phyloP scores from a whole-genome alignment of 768 basidiomycete species.

The Leucocoprinus birnbaumii region DNA sequence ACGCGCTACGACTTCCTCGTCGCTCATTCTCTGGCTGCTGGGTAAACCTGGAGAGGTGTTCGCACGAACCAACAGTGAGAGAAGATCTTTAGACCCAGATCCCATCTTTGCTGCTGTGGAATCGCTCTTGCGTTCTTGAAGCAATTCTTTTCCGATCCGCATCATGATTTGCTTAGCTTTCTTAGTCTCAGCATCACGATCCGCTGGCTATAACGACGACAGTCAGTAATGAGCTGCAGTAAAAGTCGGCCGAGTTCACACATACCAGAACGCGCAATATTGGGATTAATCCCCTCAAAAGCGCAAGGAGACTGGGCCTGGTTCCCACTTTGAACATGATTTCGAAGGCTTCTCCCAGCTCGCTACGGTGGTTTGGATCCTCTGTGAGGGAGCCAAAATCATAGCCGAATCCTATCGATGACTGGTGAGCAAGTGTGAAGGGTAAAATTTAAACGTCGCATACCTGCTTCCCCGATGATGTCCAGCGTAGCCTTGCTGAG shows the following conservation, averaged over 20 bases:
- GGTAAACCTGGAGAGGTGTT: slow-evolving; percentile 63
- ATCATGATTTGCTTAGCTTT: slow-evolving; percentile 38
- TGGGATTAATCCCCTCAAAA: slow-evolving; percentile 24
- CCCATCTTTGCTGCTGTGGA: slow-evolving; percentile 23
- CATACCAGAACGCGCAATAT: slow-evolving; percentile 27
- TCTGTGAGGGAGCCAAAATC: no score
- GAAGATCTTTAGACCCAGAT: slow-evolving; percentile 46
- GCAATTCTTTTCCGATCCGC: slow-evolving; percentile 46
- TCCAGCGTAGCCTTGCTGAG: slow-evolving; percentile 70
- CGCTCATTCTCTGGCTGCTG: slow-evolving; percentile 50
- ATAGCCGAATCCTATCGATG: no score
- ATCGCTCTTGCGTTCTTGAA: slow-evolving; percentile 47
- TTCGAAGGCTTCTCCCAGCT: slow-evolving; percentile 50
- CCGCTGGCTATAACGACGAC: slow-evolving; percentile 24
- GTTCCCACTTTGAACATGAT: slow-evolving; percentile 45
- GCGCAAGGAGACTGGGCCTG: slow-evolving; percentile 26
- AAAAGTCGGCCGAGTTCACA: not conserved
- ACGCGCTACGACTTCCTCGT: slow-evolving; percentile 61
- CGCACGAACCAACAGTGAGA: slow-evolving; percentile 58
- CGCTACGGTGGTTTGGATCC: slow-evolving; percentile 24
- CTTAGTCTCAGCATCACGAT: slow-evolving; percentile 24
- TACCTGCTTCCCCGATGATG: slow-evolving; percentile 57
- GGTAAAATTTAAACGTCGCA: no score
- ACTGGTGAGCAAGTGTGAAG: not conserved
- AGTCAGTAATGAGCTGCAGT: not conserved